Evolutionary conservation across 2,329 filamentous ascomycete species (phyloP), one percentile per base, ranked within the genome.

Genomic region (Fusarium luffae): DNA sequence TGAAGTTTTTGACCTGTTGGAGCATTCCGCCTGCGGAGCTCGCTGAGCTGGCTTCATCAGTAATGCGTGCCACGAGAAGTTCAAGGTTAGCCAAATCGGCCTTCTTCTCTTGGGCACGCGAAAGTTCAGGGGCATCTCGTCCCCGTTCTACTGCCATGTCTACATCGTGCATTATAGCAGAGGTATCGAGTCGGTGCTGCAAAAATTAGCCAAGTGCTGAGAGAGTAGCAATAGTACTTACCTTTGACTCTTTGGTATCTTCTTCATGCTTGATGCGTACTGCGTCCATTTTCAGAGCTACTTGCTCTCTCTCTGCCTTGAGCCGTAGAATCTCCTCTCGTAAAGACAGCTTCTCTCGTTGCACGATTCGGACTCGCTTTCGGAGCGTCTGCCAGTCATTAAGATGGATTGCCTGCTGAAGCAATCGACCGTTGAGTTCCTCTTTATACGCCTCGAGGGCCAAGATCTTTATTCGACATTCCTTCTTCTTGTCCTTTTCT

Each of bases 211-310:
- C 5, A 5, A 7, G 3, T 19, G 34, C 8, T 11, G 3, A 10
- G 2, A 10, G 1, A n/a, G 30, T 7, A 18, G 13, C 21, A 11
- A 13, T 3, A 16, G 1, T 3, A 37, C 83, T 67, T 77, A 88
- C 88, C 77, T 85, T 78, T 56, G 85, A 82, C 59, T 85, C 81
- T 64, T 82, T 83, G 54, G 81, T 85, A 28, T 87, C 85, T 4
- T 79, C 82, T 65, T 90, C 88, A 59, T 91, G 88, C 70, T 84
- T 85, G 37, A 84, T 83, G 46, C 89, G 82, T n/a, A 90, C 81
- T 10, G 87, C 86, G 67, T 91, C 89, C 83, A 89, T 90, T 43
- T 84, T 85, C 19, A 91, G 77, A 7, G 85, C 87, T 10, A 91
- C 85, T 68, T 90, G 85, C 71, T 90, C 88, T 54, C 88, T 82